phyloP scores from a whole-genome alignment of 495 filamentous ascomycete genomes.

The Talaromyces borbonicus region DNA sequence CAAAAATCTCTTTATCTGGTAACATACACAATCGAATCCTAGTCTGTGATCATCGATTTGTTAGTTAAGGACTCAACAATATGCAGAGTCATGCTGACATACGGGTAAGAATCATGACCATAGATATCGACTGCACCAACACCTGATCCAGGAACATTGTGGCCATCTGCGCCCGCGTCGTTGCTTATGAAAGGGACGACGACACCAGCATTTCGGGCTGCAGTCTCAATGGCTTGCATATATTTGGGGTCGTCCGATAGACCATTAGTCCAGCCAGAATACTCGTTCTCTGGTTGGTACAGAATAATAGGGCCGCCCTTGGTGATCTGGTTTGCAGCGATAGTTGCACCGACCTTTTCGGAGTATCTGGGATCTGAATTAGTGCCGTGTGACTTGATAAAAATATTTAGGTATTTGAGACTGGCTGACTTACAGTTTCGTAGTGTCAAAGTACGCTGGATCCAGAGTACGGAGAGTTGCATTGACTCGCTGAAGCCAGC shows the following conservation, averaged over 20 bases:
- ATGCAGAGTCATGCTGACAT: slow-evolving; percentile 1
- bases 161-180: slow-evolving; percentile 49
- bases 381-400: background rate
- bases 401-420: background rate
- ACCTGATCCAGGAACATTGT: slow-evolving; percentile 57
- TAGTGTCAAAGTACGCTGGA: slow-evolving; percentile 53
- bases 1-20: background rate
- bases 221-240: slow-evolving; percentile 60
- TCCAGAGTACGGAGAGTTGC: slow-evolving; percentile 50
- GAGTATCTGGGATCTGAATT: slow-evolving; percentile 27
- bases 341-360: slow-evolving; percentile 44
- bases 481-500: slow-evolving; percentile 55
- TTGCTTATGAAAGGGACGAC: slow-evolving; percentile 70
- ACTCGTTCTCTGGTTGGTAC: slow-evolving; percentile 74
- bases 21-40: slow-evolving; percentile 46
- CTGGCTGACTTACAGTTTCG: slow-evolving; percentile 38
- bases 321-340: slow-evolving; percentile 68
- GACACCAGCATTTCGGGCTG: slow-evolving; percentile 57
- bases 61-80: background rate
- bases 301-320: slow-evolving; percentile 71
- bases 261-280: slow-evolving; percentile 37
- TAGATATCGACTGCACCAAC: slow-evolving; percentile 65
- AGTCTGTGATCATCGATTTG: slow-evolving; percentile 33
- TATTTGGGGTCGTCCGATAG: slow-evolving; percentile 48
- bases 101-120: slow-evolving; percentile 64